Percentiles rank a stretch among this genome's conserved stretches.
phyloP scores from a whole-genome alignment of 192 early-diverging fungal species.

The Haplosporangium gracile region DNA sequence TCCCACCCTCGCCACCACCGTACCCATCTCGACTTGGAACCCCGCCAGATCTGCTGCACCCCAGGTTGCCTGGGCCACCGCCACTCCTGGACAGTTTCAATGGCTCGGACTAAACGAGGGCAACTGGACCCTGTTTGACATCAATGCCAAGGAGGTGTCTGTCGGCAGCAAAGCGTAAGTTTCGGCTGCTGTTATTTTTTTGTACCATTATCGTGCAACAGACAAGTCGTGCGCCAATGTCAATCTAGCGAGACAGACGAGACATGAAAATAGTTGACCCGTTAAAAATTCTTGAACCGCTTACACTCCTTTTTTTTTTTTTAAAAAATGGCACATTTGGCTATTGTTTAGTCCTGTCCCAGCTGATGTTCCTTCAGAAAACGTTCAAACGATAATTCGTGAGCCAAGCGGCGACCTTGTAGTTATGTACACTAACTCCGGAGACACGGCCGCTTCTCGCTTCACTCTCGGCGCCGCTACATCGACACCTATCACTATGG shows the following conservation, averaged over 20 bases:
- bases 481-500: background rate
- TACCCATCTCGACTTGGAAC: slow-evolving; percentile 27
- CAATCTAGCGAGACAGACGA: background rate
- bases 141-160: slow-evolving; percentile 25
- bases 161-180: slow-evolving; percentile 26
- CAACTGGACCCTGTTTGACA: slow-evolving; percentile 24
- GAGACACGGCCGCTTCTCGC: slow-evolving; percentile 9
- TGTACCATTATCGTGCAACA: too few relatives aligned
- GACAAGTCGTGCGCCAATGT: too few relatives aligned
- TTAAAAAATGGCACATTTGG: too few relatives aligned
- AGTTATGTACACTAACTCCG: slow-evolving; percentile 23
- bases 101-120: slow-evolving; percentile 36
- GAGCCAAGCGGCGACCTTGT: slow-evolving; percentile 27
- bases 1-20: slow-evolving; percentile 9
- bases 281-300: background rate
- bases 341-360: slow-evolving; percentile 28
- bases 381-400: slow-evolving; percentile 9
- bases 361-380: slow-evolving; percentile 17
- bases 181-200: background rate
- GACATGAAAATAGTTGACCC: background rate
- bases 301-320: background rate
- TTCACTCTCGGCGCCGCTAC: slow-evolving; percentile 21
- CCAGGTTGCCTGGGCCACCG: slow-evolving; percentile 23
- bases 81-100: slow-evolving; percentile 27
- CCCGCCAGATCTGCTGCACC: background rate